Base-by-base conservation (phyloP, 2,329 filamentous ascomycete species). In the Apiospora pterosperma region DNA sequence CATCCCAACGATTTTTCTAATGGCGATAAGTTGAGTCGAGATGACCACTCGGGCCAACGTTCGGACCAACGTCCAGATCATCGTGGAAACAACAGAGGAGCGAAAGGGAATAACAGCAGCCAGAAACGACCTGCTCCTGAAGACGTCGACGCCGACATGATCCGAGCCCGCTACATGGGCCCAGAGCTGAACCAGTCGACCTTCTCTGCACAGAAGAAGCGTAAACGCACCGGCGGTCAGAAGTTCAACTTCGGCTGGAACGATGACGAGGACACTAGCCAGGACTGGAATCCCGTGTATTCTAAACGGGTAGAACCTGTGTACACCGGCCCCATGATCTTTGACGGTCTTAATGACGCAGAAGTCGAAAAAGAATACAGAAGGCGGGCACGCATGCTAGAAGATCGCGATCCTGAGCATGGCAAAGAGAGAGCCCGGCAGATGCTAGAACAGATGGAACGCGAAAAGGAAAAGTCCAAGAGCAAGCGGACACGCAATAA, bases 171-270 rank as follows among this genome's bases (percentile, higher is more conserved):
- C 67, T 99, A 99, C 74, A 94, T 98, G 85, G 96, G 96, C 3
- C 91, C 92, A 1, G 92, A 97, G 68, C 88, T 92, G 62, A 96
- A 96, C 69, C 87, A 90, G 68, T 85, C 84, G 64, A 97, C 87
- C 41, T 97, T 98, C 74, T 97, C 93, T 0, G 94, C 94, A 1
- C 92, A 96, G 81, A 99, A 98, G 85, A 98, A 98, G 82, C 87
- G 95, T 64, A 91, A 92, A 80, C 86, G 95, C 67, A 97, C 93
- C 1, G 96, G 92, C 1, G 95, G 97, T 74, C 93, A 94, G 79
- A 98, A 99, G 76, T 99, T 99, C 82, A 99, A 97, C 73, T 99
- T 99, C 72, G 96, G 97, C 72, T 99, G 96, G 96, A 96, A 97
- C 71, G 86, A 88, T 1, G 92, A 96, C 67, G 96, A 99, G 75